Evolutionary conservation across 768 basidiomycete genomes (phyloP).

Genomic region (Hypholoma fasciculare): DNA sequence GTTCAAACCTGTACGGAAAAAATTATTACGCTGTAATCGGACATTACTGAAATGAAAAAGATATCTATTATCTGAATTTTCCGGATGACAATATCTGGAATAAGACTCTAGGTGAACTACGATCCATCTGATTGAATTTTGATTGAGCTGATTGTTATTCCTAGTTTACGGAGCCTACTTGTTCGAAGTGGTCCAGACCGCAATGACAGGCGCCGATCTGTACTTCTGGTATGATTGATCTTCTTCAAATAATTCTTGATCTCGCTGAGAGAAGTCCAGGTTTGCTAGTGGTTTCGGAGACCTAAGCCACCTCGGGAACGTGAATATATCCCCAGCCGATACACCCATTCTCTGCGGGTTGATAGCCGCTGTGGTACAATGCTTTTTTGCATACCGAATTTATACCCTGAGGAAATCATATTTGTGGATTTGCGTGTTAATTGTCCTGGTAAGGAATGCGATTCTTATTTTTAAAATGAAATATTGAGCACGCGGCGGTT

Average conservation of each 20-base stretch:
- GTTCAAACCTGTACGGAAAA: slow-evolving; percentile 2
- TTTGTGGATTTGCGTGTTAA: slow-evolving; percentile 7
- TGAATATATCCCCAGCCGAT: slow-evolving; percentile 4
- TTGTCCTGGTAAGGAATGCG: slow-evolving; percentile 3
- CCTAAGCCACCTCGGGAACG: slow-evolving; percentile 3
- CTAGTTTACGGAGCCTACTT: slow-evolving; percentile 5
- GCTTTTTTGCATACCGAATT: slow-evolving; percentile 21
- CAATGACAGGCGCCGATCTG: slow-evolving; percentile 9
- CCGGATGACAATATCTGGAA: slow-evolving; percentile 8
- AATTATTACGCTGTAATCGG: background rate
- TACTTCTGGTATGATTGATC: slow-evolving; percentile 4
- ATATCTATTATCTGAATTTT: slow-evolving; percentile 11
- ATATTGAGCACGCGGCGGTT: background rate
- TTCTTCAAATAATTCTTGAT: too few species aligned
- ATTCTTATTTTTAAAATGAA: too few species aligned
- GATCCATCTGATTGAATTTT: background rate
- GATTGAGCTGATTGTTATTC: background rate
- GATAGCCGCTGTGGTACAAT: slow-evolving; percentile 19
- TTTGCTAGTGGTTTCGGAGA: slow-evolving; percentile 8
- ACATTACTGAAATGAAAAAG: background rate
- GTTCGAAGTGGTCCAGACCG: slow-evolving; percentile 6
- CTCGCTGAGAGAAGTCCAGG: background rate
- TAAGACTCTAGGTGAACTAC: background rate
- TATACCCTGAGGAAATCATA: slow-evolving; percentile 7
- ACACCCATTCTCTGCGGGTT: slow-evolving; percentile 16